Evolutionary conservation across 257 asterid genomes (phyloP), one percentile per base, ranked within the genome.

Genomic region (Rhazya stricta): DNA sequence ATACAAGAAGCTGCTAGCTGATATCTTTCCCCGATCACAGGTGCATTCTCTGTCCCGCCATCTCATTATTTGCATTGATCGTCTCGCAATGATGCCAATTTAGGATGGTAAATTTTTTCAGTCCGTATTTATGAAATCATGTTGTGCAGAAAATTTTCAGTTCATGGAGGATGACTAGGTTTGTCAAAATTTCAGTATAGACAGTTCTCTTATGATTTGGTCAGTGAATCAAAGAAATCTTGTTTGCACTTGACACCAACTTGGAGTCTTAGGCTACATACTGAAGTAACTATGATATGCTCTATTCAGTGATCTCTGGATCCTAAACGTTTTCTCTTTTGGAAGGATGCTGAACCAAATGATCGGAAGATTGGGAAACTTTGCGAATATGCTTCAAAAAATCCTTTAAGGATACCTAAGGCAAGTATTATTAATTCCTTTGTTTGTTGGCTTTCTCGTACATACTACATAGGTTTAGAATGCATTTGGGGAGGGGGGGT

Each of bases 11-110:
- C 83, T 85, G 67, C 85, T 85, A 10, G 75, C 81, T 0, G 86
- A 83, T 57, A 85, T 85, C 30, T 85, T 85, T 61, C 89, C 87
- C 15, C 80, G 86, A 61, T 79, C 84, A 77, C 89, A 85, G 89
- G 89, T 83, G 69, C 50, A 58, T 56, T 42, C 67, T 1, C 41
- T 73, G 19, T 30, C 23, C 29, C 62, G 41, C 32, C 25, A 39
- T 39, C 42, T 50, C 61, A 21, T 18, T 41, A 3, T 42, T 41
- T 23, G 18, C 18, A 13, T 23, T 45, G 42, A 34, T 46, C 18
- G 16, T 18, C n/a, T 70, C 37, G 21, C 11, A 6, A 32, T 27
- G 30, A 19, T 68, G 29, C 36, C 23, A 48, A 16, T 70, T 9
- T 48, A 5, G 21, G 6, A 9, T 56, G 54, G 23, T 29, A 30